Evolutionary conservation across 2,329 filamentous ascomycete species (phyloP), one percentile per base, ranked within the genome.

Genomic region (Rhynchosporium agropyri): DNA sequence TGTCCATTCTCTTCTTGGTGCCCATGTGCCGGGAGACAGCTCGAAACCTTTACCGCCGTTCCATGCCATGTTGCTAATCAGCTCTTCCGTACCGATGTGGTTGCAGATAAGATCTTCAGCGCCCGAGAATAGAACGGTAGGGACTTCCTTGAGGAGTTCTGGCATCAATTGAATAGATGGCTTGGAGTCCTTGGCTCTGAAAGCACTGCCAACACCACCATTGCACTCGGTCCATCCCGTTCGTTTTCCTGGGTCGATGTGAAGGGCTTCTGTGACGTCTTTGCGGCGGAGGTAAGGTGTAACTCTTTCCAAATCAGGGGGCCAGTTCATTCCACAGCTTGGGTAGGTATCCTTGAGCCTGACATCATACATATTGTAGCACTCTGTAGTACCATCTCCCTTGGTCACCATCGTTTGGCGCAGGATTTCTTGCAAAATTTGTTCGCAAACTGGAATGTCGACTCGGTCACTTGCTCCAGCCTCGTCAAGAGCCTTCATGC

Each of bases 251-350:
- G 82, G 74, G 72, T 92, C 90, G 76, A 99, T 85, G 74, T 99
- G 90, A 42, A 99, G 81, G 0, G 95, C 95, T 4, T 81, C 73
- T 31, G 85, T 80, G 13, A 99, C 95, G 54, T 97, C 92, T n/a
- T 81, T 73, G 62, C 88, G 88, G 63, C 91, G 89, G 58, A 99
- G 84, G 76, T 98, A 99, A 0, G 92, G 91, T 5, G 86, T 91
- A 28, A 99, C 84, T 56, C 84, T 74, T 53, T 77, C 77, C 72
- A 99, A 81, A 77, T 99, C 95, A 67, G 92, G 90, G 38, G 95
- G 95, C 96, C 96, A 99, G 79, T 92, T 94, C 93, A 97, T 97
- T 69, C 95, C 95, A 76, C 95, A 99, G 66, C 88, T 89, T 4
- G 91, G 89, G 76, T 85, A 92, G 6, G 79, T 79, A 76, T 99